These are phyloP conservation scores for Neocucurbitaria cava DNA, from an alignment of 2,329 filamentous ascomycete genomes.

Conservation along the genomic window DNA sequence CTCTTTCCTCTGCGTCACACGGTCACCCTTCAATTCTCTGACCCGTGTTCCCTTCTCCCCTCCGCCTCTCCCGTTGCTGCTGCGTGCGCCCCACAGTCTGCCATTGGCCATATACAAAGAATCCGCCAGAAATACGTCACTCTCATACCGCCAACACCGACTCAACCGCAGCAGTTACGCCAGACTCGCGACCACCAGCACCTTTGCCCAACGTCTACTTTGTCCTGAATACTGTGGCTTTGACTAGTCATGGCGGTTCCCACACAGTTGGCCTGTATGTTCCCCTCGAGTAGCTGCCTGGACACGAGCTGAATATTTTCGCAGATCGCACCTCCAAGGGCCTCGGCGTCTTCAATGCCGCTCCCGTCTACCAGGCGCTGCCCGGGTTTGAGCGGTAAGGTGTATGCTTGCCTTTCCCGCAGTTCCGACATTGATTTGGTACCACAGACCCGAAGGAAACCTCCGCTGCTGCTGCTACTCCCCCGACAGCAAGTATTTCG, in stretches of 20 bases:
- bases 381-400: slow-evolving; percentile 73
- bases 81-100: slow-evolving; percentile 42
- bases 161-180: slow-evolving; percentile 24
- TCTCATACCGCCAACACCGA: slow-evolving; percentile 35
- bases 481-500: slow-evolving; percentile 93
- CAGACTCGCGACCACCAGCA: slow-evolving; percentile 44
- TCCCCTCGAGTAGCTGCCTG: not conserved
- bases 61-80: slow-evolving; percentile 32
- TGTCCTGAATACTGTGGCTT: slow-evolving; percentile 71
- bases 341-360: slow-evolving; percentile 92
- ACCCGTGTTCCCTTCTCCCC: slow-evolving; percentile 18
- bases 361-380: slow-evolving; percentile 84
- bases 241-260: slow-evolving; percentile 92
- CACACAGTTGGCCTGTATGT: slow-evolving; percentile 88
- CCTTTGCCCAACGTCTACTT: slow-evolving; percentile 33
- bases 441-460: slow-evolving; percentile 82
- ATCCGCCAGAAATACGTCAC: slow-evolving; percentile 37
- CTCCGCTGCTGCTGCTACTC: slow-evolving; percentile 95
- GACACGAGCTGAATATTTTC: slow-evolving; percentile 15
- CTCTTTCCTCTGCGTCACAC: slow-evolving; percentile 26
- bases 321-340: slow-evolving; percentile 91
- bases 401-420: slow-evolving; percentile 3
- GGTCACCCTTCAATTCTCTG: slow-evolving; percentile 31
- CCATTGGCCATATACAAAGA: slow-evolving; percentile 25
- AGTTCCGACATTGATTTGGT: slow-evolving; percentile 16